Evolutionary conservation across 306 rosid species (phyloP), one percentile per base, ranked within the genome.

Genomic region (Malus domestica): DNA sequence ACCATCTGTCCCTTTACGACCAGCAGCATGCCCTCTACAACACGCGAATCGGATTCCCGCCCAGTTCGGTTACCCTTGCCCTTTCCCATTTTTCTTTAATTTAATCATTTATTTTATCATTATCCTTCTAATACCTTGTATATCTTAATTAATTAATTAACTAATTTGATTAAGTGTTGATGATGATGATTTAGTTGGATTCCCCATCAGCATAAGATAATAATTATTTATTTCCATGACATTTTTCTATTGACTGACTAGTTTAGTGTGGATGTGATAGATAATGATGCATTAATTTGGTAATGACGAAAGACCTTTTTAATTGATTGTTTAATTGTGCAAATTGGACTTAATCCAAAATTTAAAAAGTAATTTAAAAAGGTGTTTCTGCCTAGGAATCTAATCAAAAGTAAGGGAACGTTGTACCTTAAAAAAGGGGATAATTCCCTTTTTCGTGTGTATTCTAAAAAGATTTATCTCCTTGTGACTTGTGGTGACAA

Each of bases 1-100:
- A 86, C 96, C 90, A 79, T 87, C 84, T 93, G 98, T 86, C 88
- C 88, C 93, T 89, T 86, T 86, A 85, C 79, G 86, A 86, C 91
- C 93, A 86, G 93, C 93, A 86, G 93, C 97, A 89, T 76, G 84
- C 86, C 83, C 89, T 85, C 83, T 77, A 54, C 40, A 22, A 85
- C 93, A 87, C 88, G 97, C 90, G 96, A 91, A 88, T 90, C 92
- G 73, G 86, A 88, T 89, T 84, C 90, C 89, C 88, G 67, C 76
- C 25, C 18, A 67, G n/a, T 20, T 63, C 6, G 19, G 40, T 16
- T 12, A 6, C 65, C n/a, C 42, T 49, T 29, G 32, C 46, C 35
- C 55, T 49, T 49, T 15, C 19, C 55, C 40, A 0, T 35, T 38
- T 38, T 38, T 35, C 2, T 35, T 35, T 35, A 35, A 35, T 35